Conservation (phyloP, 129 eudicot species). For the Lactuca saligna region DNA sequence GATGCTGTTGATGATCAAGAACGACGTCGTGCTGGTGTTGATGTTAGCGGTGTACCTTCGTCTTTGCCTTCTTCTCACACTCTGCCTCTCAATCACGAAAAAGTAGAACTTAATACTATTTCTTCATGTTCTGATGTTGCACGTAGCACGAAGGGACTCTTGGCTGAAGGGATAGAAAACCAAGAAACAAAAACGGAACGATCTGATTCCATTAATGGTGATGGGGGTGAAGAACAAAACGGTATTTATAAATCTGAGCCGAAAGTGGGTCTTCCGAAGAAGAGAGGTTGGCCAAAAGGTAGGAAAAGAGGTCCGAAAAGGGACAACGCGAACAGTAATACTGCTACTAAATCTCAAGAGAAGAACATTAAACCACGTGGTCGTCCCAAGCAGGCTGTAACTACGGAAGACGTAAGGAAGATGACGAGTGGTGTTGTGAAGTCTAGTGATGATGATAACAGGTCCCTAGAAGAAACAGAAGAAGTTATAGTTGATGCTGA, state of each 20-base stretch:
- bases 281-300: not conserved
- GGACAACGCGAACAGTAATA: too few species aligned
- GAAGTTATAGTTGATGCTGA: too few species aligned
- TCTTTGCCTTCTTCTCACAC: not conserved
- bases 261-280: not conserved
- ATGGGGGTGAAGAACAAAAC: not conserved
- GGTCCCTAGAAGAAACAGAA: too few species aligned
- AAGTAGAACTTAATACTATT: not conserved
- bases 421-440: too few species aligned
- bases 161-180: not conserved
- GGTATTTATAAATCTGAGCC: too few species aligned
- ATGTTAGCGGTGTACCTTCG: not conserved
- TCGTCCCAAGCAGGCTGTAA: too few species aligned
- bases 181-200: not conserved
- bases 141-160: not conserved
- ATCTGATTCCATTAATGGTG: not conserved
- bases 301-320: not conserved
- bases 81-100: not conserved
- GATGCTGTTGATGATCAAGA: not conserved
- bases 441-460: too few species aligned
- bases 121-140: not conserved
- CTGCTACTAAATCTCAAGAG: too few species aligned
- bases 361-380: too few species aligned
- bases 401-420: too few species aligned
- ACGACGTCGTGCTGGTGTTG: not conserved